Conservation (phyloP, 208 protist species). For the Wallacemonas sp. region DNA sequence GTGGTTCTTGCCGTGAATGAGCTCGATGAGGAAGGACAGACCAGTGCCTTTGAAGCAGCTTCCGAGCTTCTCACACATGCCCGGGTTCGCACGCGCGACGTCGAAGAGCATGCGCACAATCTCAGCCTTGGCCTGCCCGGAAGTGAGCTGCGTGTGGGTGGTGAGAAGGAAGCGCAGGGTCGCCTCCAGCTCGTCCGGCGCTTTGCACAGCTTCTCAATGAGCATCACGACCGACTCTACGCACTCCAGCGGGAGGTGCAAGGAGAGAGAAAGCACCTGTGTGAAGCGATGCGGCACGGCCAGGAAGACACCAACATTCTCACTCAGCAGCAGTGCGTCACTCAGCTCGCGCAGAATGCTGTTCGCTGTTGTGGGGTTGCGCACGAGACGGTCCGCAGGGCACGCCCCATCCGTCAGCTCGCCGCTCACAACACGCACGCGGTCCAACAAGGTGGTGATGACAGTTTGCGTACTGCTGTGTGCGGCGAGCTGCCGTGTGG, state of each 20-base stretch:
- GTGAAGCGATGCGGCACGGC: constrained; percentile 53
- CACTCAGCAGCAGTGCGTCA: constrained; percentile 55
- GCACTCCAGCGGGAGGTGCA: constrained; percentile 65
- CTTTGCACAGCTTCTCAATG: constrained; percentile 85
- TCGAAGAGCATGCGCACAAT: constrained; percentile 91
- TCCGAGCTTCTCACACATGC: constrained; percentile 68
- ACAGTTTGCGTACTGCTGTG: constrained; percentile 69
- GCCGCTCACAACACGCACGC: constrained; percentile 29
- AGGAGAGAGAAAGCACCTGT: constrained; percentile 50
- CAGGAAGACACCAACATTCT: constrained; percentile 72
- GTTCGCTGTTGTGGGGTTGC: constrained; percentile 33
- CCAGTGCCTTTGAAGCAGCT: constrained; percentile 64
- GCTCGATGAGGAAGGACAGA: constrained; percentile 54
- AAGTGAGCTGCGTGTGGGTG: constrained; percentile 15
- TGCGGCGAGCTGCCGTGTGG: constrained; percentile 48
- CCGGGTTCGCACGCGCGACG: constrained; percentile 59
- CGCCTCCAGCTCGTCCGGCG: constrained; percentile 54
- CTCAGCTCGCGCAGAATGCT: constrained; percentile 87
- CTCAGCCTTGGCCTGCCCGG: constrained; percentile 66
- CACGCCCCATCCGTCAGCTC: background rate
- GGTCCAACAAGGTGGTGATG: constrained; percentile 67
- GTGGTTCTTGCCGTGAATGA: constrained; percentile 78
- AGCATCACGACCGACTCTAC: constrained; percentile 75
- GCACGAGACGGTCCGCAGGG: background rate
- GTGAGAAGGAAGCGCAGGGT: constrained; percentile 64